Conservation (phyloP, 805 yeast genomes). For the Ogataea zsoltii region DNA sequence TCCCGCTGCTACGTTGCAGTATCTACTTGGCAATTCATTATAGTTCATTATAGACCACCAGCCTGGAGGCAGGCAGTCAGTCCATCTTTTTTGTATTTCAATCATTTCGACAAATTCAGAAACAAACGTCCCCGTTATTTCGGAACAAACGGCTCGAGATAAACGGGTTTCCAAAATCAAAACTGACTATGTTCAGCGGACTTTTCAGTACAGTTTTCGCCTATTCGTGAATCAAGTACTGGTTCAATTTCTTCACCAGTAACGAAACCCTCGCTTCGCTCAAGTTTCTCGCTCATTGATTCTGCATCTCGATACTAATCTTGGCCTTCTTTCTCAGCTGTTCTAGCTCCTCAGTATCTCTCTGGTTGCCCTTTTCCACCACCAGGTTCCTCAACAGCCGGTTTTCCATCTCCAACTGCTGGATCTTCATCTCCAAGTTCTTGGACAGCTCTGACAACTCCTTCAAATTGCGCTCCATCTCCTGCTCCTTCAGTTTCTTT, state of each 20-base stretch:
- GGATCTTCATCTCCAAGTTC: constrained; percentile 68
- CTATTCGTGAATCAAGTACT: no score
- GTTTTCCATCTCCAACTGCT: constrained; percentile 92
- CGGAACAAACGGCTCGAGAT: no score
- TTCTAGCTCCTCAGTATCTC: constrained; percentile 55
- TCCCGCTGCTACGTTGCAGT: no score
- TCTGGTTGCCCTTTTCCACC: constrained; percentile 69
- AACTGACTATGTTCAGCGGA: no score
- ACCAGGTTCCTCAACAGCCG: constrained; percentile 79
- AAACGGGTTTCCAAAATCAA: no score
- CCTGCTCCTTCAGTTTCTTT: constrained; percentile 90
- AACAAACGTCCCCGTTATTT: background rate
- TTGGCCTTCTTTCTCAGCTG: constrained; percentile 49
- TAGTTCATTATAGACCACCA: no score
- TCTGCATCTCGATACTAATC: constrained; percentile 24
- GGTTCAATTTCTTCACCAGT: no score
- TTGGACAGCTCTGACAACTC: constrained; percentile 70
- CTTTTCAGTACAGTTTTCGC: no score
- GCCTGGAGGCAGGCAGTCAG: no score
- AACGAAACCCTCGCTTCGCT: no score
- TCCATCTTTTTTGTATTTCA: background rate
- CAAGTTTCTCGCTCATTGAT: no score
- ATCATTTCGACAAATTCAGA: background rate
- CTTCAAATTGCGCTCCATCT: constrained; percentile 75
- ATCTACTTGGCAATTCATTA: no score